Evolutionary conservation across 768 basidiomycete species (phyloP), one percentile per base, ranked within the genome.

Genomic region (Russula griseocarnosa): DNA sequence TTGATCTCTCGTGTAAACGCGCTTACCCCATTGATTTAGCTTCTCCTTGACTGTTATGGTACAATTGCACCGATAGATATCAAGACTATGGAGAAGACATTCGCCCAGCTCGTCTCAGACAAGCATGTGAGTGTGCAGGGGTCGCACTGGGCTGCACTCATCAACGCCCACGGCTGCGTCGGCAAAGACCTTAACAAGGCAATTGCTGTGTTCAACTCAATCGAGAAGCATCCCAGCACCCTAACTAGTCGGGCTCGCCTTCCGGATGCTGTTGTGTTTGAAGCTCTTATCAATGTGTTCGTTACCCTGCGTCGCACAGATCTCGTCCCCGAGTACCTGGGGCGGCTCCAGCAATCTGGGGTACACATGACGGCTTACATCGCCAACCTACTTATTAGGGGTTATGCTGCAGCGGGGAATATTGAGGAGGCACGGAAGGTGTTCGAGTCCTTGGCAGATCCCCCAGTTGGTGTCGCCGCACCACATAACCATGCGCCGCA

Each of bases 301-400:
- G 86, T 93, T 52, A 86, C 85, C 5, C 84, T 87, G 72, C 87
- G 86, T 40, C 86, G 88, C 18, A 79, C 87, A 58, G 93, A 94
- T 67, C 82, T 94, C 52, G 81, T 94, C 28, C 85, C 86, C 0
- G 69, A 76, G 20, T 94, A 92, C 72, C 73, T 88, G 40, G 72
- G 76, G 36, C 82, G 83, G 62, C 84, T 98, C 78, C 76, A 75
- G 26, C 69, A 75, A 1, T 78, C 81, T 7, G 84, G 85, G 36
- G 84, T 94, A 9, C 88, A 90, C 70, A 88, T 94, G 84, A 98
- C 95, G 2, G 94, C 96, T 7, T 99, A 99, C 75, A 90, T 98
- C 67, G 90, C 88, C 30, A 98, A 98, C 77, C 79, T 87, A 61
- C 76, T 92, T 70, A 90, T 94, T 76, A 80, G 82, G 70, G 87